These are phyloP conservation scores for Aspergillus sp. DNA, from an alignment of 2,329 filamentous ascomycete species.

Conservation along the genomic window DNA sequence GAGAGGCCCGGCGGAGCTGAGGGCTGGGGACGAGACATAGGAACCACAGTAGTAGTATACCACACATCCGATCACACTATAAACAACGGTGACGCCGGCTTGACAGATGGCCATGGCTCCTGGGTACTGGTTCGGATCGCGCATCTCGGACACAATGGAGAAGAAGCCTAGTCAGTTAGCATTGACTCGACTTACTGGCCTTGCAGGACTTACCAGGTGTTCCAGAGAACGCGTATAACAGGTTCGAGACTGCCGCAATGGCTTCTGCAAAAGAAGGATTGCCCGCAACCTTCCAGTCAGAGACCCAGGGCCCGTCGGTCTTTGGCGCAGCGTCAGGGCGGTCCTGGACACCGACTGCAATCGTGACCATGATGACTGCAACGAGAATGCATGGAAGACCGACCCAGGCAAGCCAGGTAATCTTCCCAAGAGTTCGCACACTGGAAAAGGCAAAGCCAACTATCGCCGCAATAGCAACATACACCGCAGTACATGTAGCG, in stretches of 20 bases:
- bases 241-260: slow-evolving; percentile 22
- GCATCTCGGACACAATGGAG: slow-evolving; percentile 39
- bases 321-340: neutral
- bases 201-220: slow-evolving; percentile 5
- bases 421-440: slow-evolving; percentile 33
- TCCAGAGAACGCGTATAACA: slow-evolving; percentile 25
- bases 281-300: neutral
- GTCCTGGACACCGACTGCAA: neutral
- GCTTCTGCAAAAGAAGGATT: slow-evolving; percentile 19
- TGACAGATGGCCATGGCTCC: slow-evolving; percentile 31
- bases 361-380: neutral
- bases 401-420: slow-evolving; percentile 37
- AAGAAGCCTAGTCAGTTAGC: slow-evolving; percentile 25
- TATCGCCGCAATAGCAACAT: slow-evolving; percentile 21
- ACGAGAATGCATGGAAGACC: slow-evolving; percentile 11
- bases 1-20: slow-evolving; percentile 43
- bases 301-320: neutral
- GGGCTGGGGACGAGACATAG: slow-evolving; percentile 45
- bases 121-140: slow-evolving; percentile 28
- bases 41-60: slow-evolving; percentile 48
- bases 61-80: slow-evolving; percentile 35
- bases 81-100: slow-evolving; percentile 29
- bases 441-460: slow-evolving; percentile 26
- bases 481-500: slow-evolving; percentile 27
- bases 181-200: neutral